Conservation (phyloP, 179 eudicot genomes). For the Spinacia oleracea region DNA sequence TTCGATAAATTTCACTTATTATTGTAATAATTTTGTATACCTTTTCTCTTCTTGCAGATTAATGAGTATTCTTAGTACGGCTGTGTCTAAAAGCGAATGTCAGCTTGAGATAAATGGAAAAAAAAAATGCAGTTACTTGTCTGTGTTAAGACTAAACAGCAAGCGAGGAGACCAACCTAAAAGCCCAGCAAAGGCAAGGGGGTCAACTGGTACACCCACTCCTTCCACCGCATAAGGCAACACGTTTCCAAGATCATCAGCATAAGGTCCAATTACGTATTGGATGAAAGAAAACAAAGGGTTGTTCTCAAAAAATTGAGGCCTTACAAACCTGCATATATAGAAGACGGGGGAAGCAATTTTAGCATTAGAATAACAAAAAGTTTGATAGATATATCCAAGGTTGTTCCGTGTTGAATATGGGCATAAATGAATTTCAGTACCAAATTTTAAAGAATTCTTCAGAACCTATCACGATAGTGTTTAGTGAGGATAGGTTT, state of each 20-base stretch:
- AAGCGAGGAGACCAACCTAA: constrained; percentile 53
- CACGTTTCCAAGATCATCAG: constrained; percentile 92
- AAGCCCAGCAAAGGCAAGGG: constrained; percentile 97
- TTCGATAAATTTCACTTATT: background rate
- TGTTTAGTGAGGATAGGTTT: too few species aligned
- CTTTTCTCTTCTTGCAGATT: background rate
- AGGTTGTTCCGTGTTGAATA: background rate
- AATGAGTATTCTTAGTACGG: background rate
- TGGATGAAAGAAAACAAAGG: constrained; percentile 88
- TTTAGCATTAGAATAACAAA: background rate
- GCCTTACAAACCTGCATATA: constrained; percentile 78
- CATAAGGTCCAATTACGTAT: constrained; percentile 78
- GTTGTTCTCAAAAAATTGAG: constrained; percentile 89
- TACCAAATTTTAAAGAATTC: background rate
- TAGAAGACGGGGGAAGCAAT: background rate
- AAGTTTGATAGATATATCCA: background rate
- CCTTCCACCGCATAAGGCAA: constrained; percentile 96
- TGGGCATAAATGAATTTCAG: background rate
- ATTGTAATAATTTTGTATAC: too few species aligned
- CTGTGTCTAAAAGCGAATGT: background rate
- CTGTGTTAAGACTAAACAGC: background rate
- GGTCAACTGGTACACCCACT: constrained; percentile 96
- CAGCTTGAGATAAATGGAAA: background rate
- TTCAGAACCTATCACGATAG: background rate
- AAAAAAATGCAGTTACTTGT: background rate